Conservation (phyloP, 2,329 filamentous ascomycete genomes). For the Ophiocordyceps camponoti-saundersi region DNA sequence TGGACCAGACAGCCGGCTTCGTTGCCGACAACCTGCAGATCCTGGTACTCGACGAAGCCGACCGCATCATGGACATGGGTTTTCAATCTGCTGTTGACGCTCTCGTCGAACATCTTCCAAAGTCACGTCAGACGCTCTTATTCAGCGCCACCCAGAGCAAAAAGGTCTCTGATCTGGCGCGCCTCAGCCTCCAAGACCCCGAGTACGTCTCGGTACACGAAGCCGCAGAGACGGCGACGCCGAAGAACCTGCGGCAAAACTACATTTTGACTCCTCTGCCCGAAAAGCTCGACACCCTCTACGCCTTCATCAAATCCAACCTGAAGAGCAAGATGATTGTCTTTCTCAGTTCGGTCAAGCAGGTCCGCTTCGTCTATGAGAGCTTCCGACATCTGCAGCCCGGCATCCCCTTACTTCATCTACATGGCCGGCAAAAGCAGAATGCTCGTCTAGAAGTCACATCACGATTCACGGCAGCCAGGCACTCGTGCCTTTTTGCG, state of each 20-base stretch:
- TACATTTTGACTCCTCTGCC: conserved; percentile 74
- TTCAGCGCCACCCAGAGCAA: conserved; percentile 96
- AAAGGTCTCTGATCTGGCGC: conserved; percentile 78
- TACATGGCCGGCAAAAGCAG: conserved; percentile 90
- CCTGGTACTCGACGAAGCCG: conserved; percentile 86
- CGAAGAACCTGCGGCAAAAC: conserved; percentile 71
- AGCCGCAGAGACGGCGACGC: conserved; percentile 61
- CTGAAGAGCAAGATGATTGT: conserved; percentile 91
- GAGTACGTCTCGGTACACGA: conserved; percentile 95
- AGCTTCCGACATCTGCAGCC: conserved; percentile 85
- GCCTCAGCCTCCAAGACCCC: conserved; percentile 73
- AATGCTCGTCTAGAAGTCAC: conserved; percentile 77
- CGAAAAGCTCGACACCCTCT: conserved; percentile 83
- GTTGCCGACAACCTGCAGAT: conserved; percentile 85
- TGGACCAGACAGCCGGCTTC: conserved; percentile 84
- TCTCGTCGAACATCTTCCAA: conserved; percentile 78
- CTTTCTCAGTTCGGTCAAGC: conserved; percentile 88
- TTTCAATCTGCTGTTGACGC: conserved; percentile 85
- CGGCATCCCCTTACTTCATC: conserved; percentile 79
- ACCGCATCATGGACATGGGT: conserved; percentile 95
- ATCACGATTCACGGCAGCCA: conserved; percentile 60
- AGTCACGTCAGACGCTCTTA: conserved; percentile 72
- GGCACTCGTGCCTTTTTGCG: conserved; percentile 78
- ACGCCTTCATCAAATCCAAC: conserved; percentile 80
- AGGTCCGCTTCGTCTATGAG: conserved; percentile 92